phyloP scores from a whole-genome alignment of 495 filamentous ascomycete genomes.

The Aspergillus egyptiacus region DNA sequence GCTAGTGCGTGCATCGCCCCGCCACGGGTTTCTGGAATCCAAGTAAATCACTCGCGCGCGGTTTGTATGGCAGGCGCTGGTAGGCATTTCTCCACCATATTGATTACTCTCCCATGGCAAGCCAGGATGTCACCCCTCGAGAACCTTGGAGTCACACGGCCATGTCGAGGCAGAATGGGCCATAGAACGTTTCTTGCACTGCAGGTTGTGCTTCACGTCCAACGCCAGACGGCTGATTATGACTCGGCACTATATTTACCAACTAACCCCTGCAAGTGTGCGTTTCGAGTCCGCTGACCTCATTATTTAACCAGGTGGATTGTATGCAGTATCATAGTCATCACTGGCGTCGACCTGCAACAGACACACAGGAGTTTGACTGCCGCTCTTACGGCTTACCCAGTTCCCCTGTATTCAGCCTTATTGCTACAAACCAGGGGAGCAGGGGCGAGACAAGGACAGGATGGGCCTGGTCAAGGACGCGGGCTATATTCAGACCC shows the following conservation, averaged over 20 bases:
- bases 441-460: not conserved
- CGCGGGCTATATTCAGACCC: no score
- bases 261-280: not conserved
- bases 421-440: not conserved
- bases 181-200: no score
- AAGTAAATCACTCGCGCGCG: no score
- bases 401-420: no score
- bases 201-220: not conserved
- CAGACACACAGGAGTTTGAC: not conserved
- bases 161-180: no score
- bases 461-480: no score
- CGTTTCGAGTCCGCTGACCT: not conserved
- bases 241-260: not conserved
- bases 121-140: no score
- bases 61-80: no score
- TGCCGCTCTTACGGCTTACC: not conserved
- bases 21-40: no score
- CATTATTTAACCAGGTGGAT: no score
- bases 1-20: conserved; percentile 7
- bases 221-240: not conserved
- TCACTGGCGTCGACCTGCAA: not conserved
- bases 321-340: not conserved
- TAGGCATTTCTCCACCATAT: no score
- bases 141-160: not conserved
- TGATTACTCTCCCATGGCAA: no score